A percentile compares a stretch with the other conserved stretches of the same genome.
Conservation (phyloP, 2,329 filamentous ascomycete species). For the Escovopsis sp. region DNA sequence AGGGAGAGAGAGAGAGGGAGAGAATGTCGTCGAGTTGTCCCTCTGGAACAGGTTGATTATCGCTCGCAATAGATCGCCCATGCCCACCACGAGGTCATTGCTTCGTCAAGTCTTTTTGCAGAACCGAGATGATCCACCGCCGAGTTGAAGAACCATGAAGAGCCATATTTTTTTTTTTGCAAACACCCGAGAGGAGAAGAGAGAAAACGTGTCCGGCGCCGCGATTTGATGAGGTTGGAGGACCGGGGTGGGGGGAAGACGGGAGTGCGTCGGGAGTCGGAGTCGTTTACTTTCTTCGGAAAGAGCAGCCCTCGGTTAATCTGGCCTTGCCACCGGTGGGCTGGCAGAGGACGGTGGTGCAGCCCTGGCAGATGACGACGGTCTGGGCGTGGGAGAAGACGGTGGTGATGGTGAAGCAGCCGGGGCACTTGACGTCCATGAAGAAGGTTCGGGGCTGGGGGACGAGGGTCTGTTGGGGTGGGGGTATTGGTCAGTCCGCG, state of each 20-base stretch:
- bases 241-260: too few relatives aligned
- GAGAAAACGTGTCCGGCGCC: constrained; percentile 24
- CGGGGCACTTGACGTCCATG: constrained; percentile 99
- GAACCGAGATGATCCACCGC: constrained; percentile 42
- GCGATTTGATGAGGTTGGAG: too few relatives aligned
- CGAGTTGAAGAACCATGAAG: constrained; percentile 30
- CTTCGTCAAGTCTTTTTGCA: constrained; percentile 37
- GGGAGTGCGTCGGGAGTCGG: too few relatives aligned
- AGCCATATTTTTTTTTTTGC: too few relatives aligned
- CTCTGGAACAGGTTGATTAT: constrained; percentile 21
- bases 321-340: constrained; percentile 98
- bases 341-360: constrained; percentile 99
- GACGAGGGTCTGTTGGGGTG: constrained; percentile 58
- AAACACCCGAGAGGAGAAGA: constrained; percentile 33
- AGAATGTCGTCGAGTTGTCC: too few relatives aligned
- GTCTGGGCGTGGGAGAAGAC: constrained; percentile 99
- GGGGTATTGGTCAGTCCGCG: constrained; percentile 7
- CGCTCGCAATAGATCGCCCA: constrained; percentile 32
- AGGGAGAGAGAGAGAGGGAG: too few relatives aligned
- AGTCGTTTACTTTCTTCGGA: constrained; percentile 93
- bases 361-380: constrained; percentile 98
- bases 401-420: constrained; percentile 99
- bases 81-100: constrained; percentile 27
- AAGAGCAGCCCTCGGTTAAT: constrained; percentile 99
- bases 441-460: constrained; percentile 97